Evolutionary conservation across 371 early-diverging fungal genomes (phyloP), one percentile per base, ranked within the genome.

Genomic region (Actinomortierella wolfii): DNA sequence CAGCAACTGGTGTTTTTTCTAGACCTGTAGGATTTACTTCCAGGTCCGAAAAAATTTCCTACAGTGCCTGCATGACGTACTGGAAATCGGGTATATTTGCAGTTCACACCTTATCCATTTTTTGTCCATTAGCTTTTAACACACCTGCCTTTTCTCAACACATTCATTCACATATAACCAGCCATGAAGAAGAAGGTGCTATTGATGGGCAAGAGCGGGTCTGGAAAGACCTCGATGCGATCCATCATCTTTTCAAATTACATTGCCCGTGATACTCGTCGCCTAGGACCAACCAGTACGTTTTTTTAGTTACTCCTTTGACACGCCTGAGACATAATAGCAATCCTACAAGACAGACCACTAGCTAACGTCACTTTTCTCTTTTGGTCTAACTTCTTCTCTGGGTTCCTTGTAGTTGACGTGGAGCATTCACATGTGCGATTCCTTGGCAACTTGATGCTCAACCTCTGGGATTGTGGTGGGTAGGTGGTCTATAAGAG

Each of bases 211-310:
- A 93, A 94, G 77, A 89, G 90, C 68, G 97, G 98, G n/a, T 90
- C 94, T 13, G 98, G 98, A 49, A 98, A 98, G 86, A 98, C 98
- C 23, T 96, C 96, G 48, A 98, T 98, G 98, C 87, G 98, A 52
- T 94, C 95, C 50, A 94, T 98, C 75, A 97, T 98, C 64, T 98
- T 98, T 73, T 92, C 97, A 20, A 96, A 97, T 78, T 96, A 95
- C 71, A 92, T 95, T 65, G 97, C 97, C 2, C 74, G 92, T 65
- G 98, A 98, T 70, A 96, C 97, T 3, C 85, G 97, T 48, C 85
- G 97, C 40, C 88, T 98, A 26, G 97, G 97, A 11, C 95, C 97
- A 21, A 97, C 98, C 39, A 93, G 94, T 94, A 82, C 64, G 78
- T 25, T 13, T 39, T 20, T 50, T 40, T 23, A 17, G 9, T 0